These are phyloP conservation scores for Aspergillus haitiensis DNA, from an alignment of 495 filamentous ascomycete species.

Conservation along the genomic window DNA sequence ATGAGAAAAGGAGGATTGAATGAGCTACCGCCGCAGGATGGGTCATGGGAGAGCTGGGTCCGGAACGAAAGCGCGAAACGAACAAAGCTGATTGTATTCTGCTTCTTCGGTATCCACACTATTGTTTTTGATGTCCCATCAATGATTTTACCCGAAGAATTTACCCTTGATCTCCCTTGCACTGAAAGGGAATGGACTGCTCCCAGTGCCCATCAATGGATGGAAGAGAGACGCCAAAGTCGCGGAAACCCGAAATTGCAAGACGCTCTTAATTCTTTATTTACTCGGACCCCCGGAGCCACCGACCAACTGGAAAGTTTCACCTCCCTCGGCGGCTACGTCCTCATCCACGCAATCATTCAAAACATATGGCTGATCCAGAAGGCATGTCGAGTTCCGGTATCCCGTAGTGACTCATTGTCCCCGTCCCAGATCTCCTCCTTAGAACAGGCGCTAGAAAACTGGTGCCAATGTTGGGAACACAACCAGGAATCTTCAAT, in stretches of 20 bases:
- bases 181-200: conserved; percentile 45
- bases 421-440: conserved; percentile 56
- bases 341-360: conserved; percentile 66
- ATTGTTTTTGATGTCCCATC: conserved; percentile 54
- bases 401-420: conserved; percentile 47
- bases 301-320: conserved; percentile 31
- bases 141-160: conserved; percentile 60
- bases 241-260: conserved; percentile 37
- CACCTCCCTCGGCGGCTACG: conserved; percentile 65
- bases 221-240: conserved; percentile 29
- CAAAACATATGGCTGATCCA: conserved; percentile 69
- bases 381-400: conserved; percentile 51
- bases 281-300: conserved; percentile 23
- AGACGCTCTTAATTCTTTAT: conserved; percentile 34
- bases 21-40: conserved; percentile 34
- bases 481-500: conserved; percentile 52
- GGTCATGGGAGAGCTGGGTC: conserved; percentile 52
- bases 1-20: conserved; percentile 38
- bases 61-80: conserved; percentile 43
- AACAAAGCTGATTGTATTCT: conserved; percentile 50
- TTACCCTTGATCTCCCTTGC: conserved; percentile 61
- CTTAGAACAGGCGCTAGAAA: conserved; percentile 57
- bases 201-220: conserved; percentile 29
- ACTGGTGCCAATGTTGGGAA: conserved; percentile 66
- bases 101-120: conserved; percentile 52